phyloP scores from a whole-genome alignment of 805 yeast species.

The Cyberlindnera mrakii region DNA sequence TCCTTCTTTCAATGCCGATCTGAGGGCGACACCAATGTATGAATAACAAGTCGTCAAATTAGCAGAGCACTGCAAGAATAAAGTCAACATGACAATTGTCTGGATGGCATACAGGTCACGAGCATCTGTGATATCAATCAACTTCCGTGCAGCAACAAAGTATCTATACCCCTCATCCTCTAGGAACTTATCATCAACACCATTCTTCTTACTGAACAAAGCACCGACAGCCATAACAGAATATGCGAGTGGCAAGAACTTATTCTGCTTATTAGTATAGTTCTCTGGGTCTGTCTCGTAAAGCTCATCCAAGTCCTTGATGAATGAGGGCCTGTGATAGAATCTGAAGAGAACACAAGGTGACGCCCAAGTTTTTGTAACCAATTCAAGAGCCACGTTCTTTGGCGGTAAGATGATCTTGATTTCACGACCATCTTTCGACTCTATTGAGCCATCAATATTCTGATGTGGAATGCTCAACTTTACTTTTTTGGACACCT shows the following conservation, averaged over 20 bases:
- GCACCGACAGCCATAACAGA: constrained; percentile 89
- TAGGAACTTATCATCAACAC: constrained; percentile 28
- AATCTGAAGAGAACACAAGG: constrained; percentile 84
- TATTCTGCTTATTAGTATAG: constrained; percentile 66
- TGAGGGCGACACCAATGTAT: constrained; percentile 79
- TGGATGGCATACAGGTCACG: constrained; percentile 78
- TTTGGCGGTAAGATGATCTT: constrained; percentile 69
- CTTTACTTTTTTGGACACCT: constrained; percentile 4
- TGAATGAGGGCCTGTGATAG: constrained; percentile 77
- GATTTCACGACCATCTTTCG: constrained; percentile 39
- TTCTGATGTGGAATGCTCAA: constrained; percentile 23
- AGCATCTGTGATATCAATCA: constrained; percentile 78
- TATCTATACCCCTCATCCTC: constrained; percentile 77
- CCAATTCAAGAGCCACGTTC: constrained; percentile 61
- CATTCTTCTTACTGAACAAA: constrained; percentile 50
- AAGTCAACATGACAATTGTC: constrained; percentile 77
- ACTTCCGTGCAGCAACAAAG: constrained; percentile 72
- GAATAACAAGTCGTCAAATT: constrained; percentile 82
- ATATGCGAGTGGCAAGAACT: constrained; percentile 74
- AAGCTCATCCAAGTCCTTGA: constrained; percentile 66
- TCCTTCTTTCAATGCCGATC: constrained; percentile 80
- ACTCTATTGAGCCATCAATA: constrained; percentile 34
- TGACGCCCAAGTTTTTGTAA: constrained; percentile 74
- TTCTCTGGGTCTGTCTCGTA: constrained; percentile 69
- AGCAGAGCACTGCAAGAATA: constrained; percentile 85